phyloP scores from a whole-genome alignment of 805 yeast genomes.

The Candida gorgasii region DNA sequence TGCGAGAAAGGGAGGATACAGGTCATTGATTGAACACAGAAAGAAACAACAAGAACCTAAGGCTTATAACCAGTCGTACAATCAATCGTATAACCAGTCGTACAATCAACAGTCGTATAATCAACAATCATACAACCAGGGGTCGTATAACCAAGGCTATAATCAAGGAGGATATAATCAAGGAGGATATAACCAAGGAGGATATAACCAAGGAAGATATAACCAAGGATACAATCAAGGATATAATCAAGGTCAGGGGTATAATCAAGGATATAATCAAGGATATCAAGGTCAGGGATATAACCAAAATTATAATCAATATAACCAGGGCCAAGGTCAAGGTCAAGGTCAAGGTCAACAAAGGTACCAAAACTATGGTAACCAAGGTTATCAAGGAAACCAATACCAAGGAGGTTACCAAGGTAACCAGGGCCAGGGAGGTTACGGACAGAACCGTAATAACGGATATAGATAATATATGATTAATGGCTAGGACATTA shows the following conservation, averaged over 20 bases:
- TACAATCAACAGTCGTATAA: slow-evolving; percentile 1
- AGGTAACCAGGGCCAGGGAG: slow-evolving; percentile 1
- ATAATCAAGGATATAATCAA: slow-evolving; percentile 3
- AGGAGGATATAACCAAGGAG: background rate
- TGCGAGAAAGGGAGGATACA: slow-evolving; percentile 42
- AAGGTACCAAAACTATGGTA: slow-evolving; percentile 12
- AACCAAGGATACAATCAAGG: slow-evolving; percentile 15
- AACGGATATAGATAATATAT: slow-evolving; percentile 15
- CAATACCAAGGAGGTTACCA: slow-evolving; percentile 11
- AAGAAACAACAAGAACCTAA: slow-evolving; percentile 1
- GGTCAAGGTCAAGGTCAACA: slow-evolving; percentile 14
- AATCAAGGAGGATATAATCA: slow-evolving; percentile 4
- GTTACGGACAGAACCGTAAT: slow-evolving; percentile 11
- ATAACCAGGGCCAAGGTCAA: slow-evolving; percentile 14
- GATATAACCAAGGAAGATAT: slow-evolving; percentile 5
- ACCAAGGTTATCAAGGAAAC: slow-evolving; percentile 12
- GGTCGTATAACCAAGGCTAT: slow-evolving; percentile 13
- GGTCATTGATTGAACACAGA: slow-evolving; percentile 24
- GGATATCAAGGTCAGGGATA: slow-evolving; percentile 11
- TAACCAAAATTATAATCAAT: slow-evolving; percentile 15
- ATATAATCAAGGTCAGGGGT: slow-evolving; percentile 8
- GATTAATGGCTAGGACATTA: background rate
- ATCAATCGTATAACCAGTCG: background rate
- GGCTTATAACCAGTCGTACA: slow-evolving; percentile 1
- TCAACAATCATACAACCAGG: slow-evolving; percentile 8